phyloP scores from a whole-genome alignment of 345 rosid genomes.

The Kandelia obovata region DNA sequence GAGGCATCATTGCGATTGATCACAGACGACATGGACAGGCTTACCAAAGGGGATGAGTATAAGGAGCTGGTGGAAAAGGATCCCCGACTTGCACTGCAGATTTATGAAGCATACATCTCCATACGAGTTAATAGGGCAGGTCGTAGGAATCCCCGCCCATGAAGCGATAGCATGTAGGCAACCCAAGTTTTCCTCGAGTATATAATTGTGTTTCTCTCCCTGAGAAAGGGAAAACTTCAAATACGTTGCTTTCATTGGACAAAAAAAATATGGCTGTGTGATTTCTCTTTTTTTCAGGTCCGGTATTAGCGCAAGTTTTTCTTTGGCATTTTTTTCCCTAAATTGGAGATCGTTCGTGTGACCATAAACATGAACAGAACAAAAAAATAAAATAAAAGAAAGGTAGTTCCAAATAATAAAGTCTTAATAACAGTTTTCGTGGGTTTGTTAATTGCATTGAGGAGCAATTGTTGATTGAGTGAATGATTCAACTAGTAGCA shows the following conservation, averaged over 20 bases:
- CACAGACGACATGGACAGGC: conserved; percentile 74
- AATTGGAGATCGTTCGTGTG: not conserved
- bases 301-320: not conserved
- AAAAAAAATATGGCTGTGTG: not conserved
- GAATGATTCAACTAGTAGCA: too few relatives aligned
- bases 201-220: not conserved
- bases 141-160: conserved; percentile 28
- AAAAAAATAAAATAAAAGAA: too few relatives aligned
- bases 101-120: conserved; percentile 67
- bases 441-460: too few relatives aligned
- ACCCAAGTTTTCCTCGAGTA: not conserved
- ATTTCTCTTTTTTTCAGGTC: not conserved
- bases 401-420: too few relatives aligned
- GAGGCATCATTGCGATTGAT: conserved; percentile 65
- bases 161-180: conserved; percentile 13
- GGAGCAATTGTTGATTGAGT: too few relatives aligned
- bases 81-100: conserved; percentile 69
- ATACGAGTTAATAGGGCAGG: conserved; percentile 75
- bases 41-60: conserved; percentile 63
- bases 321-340: not conserved
- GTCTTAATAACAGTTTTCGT: too few relatives aligned
- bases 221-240: not conserved
- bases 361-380: too few relatives aligned
- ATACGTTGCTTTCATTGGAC: not conserved
- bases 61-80: conserved; percentile 70